These are phyloP conservation scores for Fusarium cicatricum DNA, from an alignment of 2,329 filamentous ascomycete species.

Conservation along the genomic window DNA sequence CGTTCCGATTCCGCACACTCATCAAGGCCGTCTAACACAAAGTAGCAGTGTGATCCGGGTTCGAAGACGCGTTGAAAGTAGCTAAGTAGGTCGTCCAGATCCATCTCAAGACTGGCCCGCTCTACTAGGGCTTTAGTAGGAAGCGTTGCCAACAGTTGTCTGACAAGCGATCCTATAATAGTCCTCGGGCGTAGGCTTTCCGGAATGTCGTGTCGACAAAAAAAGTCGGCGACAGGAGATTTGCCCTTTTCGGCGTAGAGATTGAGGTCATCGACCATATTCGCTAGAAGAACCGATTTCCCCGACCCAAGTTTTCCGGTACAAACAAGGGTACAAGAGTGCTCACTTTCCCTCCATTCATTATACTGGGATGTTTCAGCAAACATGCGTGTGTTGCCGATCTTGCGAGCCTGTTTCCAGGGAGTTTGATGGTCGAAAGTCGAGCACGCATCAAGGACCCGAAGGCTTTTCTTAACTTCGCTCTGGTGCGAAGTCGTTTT, in stretches of 20 bases:
- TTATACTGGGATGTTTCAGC: slow-evolving; percentile 14
- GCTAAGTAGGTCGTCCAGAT: background rate
- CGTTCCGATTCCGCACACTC: slow-evolving; percentile 10
- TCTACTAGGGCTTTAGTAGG: background rate
- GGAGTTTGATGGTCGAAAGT: slow-evolving; percentile 49
- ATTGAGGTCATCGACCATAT: slow-evolving; percentile 51
- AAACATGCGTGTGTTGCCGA: slow-evolving; percentile 46
- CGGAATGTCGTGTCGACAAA: slow-evolving; percentile 43
- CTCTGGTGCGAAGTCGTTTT: background rate
- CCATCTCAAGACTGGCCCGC: background rate
- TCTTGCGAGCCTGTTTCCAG: slow-evolving; percentile 54
- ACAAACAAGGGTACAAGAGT: slow-evolving; percentile 44
- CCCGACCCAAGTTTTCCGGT: slow-evolving; percentile 54
- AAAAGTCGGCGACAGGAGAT: slow-evolving; percentile 44
- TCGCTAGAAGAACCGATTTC: slow-evolving; percentile 56
- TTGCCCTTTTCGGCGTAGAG: slow-evolving; percentile 1
- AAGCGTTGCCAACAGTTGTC: slow-evolving; percentile 43
- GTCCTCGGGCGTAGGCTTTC: slow-evolving; percentile 42
- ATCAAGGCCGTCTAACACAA: slow-evolving; percentile 31
- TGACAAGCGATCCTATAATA: slow-evolving; percentile 45
- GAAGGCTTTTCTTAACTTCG: slow-evolving; percentile 26
- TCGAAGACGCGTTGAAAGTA: background rate
- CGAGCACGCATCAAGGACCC: slow-evolving; percentile 51
- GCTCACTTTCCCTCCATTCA: slow-evolving; percentile 19
- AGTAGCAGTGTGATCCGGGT: background rate